phyloP scores from a whole-genome alignment of 345 rosid species.

The Viola odorata region DNA sequence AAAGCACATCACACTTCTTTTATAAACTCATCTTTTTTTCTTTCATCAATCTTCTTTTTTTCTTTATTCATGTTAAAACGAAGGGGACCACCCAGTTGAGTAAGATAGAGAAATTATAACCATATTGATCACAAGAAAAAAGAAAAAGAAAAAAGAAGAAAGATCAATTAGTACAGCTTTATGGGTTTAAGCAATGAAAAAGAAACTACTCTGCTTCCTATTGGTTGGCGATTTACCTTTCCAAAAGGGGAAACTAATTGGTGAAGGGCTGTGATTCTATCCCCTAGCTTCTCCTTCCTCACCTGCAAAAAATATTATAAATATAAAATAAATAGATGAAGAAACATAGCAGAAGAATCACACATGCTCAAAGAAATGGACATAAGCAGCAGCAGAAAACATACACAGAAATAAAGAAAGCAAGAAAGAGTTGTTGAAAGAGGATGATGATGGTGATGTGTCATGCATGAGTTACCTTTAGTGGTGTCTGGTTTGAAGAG shows the following conservation, averaged over 20 bases:
- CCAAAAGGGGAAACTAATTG: constrained; percentile 92
- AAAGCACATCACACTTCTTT: constrained; percentile 34
- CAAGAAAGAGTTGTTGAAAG: not conserved
- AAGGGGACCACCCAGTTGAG: constrained; percentile 11
- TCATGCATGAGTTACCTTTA: constrained; percentile 58
- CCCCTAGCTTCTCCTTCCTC: constrained; percentile 77
- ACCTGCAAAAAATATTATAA: constrained; percentile 31
- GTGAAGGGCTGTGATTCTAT: constrained; percentile 79
- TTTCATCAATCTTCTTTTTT: constrained; percentile 1
- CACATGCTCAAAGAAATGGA: constrained; percentile 40
- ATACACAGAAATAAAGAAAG: constrained; percentile 9
- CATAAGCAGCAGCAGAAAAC: constrained; percentile 39
- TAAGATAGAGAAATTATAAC: constrained; percentile 7
- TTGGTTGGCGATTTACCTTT: constrained; percentile 39
- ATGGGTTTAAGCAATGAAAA: not conserved
- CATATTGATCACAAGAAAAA: no score
- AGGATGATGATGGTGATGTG: constrained; percentile 12
- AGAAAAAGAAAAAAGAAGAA: not conserved
- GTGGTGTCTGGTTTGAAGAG: constrained; percentile 57
- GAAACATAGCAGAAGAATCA: constrained; percentile 33
- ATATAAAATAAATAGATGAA: not conserved
- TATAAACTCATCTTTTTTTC: constrained; percentile 35
- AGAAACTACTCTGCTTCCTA: not conserved
- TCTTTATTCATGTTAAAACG: constrained; percentile 13
- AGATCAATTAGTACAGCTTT: no score